Evolutionary conservation across 2,329 filamentous ascomycete species (phyloP).

Genomic region (Arthrinium phaeospermum): DNA sequence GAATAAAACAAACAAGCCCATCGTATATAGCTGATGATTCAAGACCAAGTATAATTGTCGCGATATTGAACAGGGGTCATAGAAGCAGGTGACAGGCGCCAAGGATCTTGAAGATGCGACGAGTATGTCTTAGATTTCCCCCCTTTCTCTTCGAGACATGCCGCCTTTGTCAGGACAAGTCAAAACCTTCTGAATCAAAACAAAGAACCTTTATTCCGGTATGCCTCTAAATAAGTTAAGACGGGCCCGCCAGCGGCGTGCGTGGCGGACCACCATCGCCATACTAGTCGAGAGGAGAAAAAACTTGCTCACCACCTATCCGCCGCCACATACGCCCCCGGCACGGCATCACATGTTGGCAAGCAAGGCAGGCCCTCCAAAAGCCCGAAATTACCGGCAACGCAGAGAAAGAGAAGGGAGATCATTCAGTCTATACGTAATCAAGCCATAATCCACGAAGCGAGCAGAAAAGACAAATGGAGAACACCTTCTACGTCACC

Average conservation of each 20-base stretch:
- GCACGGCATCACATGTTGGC: not conserved
- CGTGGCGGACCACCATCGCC: not conserved
- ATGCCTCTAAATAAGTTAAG: not conserved
- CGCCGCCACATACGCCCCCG: not conserved
- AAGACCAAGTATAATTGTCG: no score
- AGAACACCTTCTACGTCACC: conserved; percentile 4
- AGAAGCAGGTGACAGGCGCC: not conserved
- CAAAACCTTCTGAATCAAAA: not conserved
- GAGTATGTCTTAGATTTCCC: not conserved
- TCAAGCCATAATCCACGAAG: not conserved
- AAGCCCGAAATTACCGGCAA: not conserved
- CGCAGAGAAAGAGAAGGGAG: not conserved
- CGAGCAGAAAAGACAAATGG: not conserved
- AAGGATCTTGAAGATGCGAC: not conserved
- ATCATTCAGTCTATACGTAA: not conserved
- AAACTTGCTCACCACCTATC: not conserved
- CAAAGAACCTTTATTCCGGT: not conserved
- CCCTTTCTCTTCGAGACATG: not conserved
- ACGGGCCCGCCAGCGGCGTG: not conserved
- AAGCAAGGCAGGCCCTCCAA: not conserved
- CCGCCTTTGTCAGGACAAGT: not conserved
- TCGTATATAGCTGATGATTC: no score
- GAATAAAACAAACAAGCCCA: no score
- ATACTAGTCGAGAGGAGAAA: not conserved
- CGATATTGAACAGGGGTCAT: no score